Evolutionary conservation across 257 asterid genomes (phyloP).

Genomic region (Prunella vulgaris): DNA sequence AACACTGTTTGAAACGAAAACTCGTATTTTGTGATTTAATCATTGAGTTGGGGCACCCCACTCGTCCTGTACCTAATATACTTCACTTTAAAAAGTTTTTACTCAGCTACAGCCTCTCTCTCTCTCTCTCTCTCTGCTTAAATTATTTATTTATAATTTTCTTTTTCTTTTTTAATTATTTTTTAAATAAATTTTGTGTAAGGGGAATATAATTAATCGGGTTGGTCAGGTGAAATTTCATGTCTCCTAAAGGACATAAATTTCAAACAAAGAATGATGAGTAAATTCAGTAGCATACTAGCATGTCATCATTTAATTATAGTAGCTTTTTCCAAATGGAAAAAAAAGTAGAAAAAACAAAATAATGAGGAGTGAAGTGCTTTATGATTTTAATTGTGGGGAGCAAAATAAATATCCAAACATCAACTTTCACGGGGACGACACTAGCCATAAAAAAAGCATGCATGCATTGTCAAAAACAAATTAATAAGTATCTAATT

Average conservation of each 20-base stretch:
- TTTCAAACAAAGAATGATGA: slow-evolving; percentile 32
- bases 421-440: slow-evolving; percentile 13
- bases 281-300: slow-evolving; percentile 26
- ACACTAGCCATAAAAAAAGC: background rate
- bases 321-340: slow-evolving; percentile 16
- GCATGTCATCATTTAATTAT: slow-evolving; percentile 25
- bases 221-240: slow-evolving; percentile 22
- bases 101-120: background rate
- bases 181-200: background rate
- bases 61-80: background rate
- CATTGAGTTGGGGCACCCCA: slow-evolving; percentile 1
- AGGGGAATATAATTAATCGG: background rate
- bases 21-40: background rate
- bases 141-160: no score
- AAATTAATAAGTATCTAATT: background rate
- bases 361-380: slow-evolving; percentile 22
- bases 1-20: background rate
- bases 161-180: no score
- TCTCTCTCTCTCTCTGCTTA: no score
- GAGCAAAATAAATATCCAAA: slow-evolving; percentile 33
- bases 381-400: slow-evolving; percentile 29
- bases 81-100: background rate
- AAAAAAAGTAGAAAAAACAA: slow-evolving; percentile 29
- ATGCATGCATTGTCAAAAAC: background rate
- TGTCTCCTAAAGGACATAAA: slow-evolving; percentile 23